A percentile compares a stretch with the other conserved stretches of the same genome.
Evolutionary conservation across 148 eudicot species (phyloP).

Genomic region (Tetragonia tetragonoides): DNA sequence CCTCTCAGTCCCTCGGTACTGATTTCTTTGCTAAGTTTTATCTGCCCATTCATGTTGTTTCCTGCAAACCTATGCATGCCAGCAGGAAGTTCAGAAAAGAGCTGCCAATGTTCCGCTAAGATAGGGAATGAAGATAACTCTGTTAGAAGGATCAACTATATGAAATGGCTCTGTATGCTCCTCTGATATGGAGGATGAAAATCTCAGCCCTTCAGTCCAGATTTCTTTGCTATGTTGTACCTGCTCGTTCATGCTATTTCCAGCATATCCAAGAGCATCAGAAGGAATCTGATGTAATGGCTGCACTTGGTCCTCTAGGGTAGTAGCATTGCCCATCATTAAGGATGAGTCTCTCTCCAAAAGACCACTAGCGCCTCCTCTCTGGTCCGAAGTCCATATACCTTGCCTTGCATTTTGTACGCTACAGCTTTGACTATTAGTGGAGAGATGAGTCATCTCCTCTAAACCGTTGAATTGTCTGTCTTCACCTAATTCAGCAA

Average conservation of each 20-base stretch:
- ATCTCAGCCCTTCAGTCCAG: not conserved
- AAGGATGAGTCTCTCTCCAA: not conserved
- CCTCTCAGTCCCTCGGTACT: conserved; percentile 5
- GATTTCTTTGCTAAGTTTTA: not conserved
- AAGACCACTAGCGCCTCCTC: not conserved
- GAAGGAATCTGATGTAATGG: conserved; percentile 15
- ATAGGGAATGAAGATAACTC: not conserved
- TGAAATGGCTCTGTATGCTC: not conserved
- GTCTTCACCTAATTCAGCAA: not conserved
- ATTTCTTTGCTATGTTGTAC: conserved; percentile 1
- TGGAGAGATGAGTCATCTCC: not conserved
- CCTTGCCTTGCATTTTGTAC: conserved; percentile 15
- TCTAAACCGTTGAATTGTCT: not conserved
- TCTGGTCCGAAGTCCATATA: conserved; percentile 6
- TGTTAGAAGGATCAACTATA: not conserved
- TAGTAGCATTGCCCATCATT: not conserved
- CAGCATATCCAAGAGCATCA: conserved; percentile 6
- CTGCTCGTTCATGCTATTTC: conserved; percentile 1
- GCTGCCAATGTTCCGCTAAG: not conserved
- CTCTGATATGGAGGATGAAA: not conserved
- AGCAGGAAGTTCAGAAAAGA: conserved; percentile 17
- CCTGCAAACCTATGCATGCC: not conserved
- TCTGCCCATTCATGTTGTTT: not conserved
- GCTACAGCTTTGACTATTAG: conserved; percentile 10
- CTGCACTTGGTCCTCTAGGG: not conserved